A percentile compares a stretch with the other conserved stretches of the same genome.
Evolutionary conservation across 306 rosid species (phyloP).

Genomic region (Mimosa pudica): DNA sequence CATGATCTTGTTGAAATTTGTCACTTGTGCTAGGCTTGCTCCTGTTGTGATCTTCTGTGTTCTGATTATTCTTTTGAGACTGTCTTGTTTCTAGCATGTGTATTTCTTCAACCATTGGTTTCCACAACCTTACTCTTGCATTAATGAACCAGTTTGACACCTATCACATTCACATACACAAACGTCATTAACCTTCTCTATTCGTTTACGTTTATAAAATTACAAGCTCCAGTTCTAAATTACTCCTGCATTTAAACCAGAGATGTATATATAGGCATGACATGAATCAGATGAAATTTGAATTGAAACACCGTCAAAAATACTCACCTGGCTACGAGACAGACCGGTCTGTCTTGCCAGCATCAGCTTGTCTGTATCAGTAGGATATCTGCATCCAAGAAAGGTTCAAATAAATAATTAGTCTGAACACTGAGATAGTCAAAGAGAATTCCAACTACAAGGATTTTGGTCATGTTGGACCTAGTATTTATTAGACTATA

Average conservation of each 20-base stretch:
- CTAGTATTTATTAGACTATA: too few species aligned
- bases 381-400: conserved; percentile 57
- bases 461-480: too few species aligned
- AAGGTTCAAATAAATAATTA: neutral
- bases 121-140: conserved; percentile 80
- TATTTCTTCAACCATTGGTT: conserved; percentile 82
- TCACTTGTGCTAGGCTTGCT: conserved; percentile 22
- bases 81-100: conserved; percentile 62
- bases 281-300: neutral
- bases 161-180: conserved; percentile 27
- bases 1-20: conserved; percentile 32
- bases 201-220: neutral
- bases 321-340: conserved; percentile 65
- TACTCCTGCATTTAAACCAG: too few species aligned
- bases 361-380: conserved; percentile 70
- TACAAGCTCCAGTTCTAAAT: too few species aligned
- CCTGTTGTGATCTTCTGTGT: conserved; percentile 23
- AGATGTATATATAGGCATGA: too few species aligned
- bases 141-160: conserved; percentile 81
- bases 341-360: conserved; percentile 79
- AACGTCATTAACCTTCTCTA: too few species aligned
- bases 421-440: neutral
- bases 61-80: conserved; percentile 44
- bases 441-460: neutral
- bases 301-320: neutral